Base-by-base conservation (phyloP, 139 green algal species). In the Deuterostichococcus epilithicus region DNA sequence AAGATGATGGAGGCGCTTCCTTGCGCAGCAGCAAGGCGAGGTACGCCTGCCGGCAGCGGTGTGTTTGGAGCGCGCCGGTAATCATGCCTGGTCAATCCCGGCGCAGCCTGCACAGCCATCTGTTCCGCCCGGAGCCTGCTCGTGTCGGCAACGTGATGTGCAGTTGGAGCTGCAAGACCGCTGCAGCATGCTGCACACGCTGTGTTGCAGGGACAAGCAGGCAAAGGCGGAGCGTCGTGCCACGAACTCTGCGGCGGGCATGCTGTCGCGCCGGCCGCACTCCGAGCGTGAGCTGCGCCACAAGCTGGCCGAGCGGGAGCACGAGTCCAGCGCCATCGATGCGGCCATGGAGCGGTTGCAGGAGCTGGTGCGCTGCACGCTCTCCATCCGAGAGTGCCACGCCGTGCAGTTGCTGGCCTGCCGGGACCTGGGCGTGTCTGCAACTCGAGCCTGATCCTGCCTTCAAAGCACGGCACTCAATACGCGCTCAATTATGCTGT, bases 251-350 rank as follows among this genome's bases (percentile, higher is more conserved):
- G 85, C 85, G 1, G 68, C 88, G 5, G 80, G 81, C 33, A 68
- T 82, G 23, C 76, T 90, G 68, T n/a, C 39, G 0, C 22, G 45
- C 2, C 72, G 85, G 10, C 69, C 77, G 38, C 80, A 85, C 45
- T 82, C 83, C 2, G 35, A 67, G 0, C 69, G 78, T 10, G 65
- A 82, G 68, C 78, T 90, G 26, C 60, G 72, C 23, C 6, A 25
- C 15, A 91, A 91, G 78, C 79, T 90, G 66, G 10, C 72, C 15
- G 86, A 90, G 28, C 73, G 74, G 44, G 86, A 78, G 6, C 72
- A 85, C 52, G 69, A 74, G 22, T 36, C 52, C 3, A 23, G 65
- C 2, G 68, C 52, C 10, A 77, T 89, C n/a, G n/a, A 63, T 5
- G 67, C 22, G 3, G 84, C 79, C 42, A 32, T 90, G 13, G 70